Conservation (phyloP, 805 yeast genomes). For the Candida piceae region DNA sequence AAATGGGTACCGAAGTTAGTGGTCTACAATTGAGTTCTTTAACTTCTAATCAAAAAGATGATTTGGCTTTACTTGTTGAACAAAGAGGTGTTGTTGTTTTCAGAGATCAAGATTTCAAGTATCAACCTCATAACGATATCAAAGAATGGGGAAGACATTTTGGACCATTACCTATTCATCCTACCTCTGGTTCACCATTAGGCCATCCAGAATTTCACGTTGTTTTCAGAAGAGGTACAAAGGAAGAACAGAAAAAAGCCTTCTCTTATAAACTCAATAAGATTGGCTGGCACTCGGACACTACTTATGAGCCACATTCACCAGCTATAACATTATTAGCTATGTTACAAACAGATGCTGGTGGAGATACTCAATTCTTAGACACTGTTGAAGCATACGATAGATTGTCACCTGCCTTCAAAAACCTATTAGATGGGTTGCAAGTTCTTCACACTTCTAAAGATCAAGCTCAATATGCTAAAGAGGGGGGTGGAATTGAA, state of each 20-base stretch:
- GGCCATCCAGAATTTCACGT: slow-evolving; percentile 53
- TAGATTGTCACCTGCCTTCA: slow-evolving; percentile 56
- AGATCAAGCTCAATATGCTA: slow-evolving; percentile 57
- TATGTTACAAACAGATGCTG: slow-evolving; percentile 45
- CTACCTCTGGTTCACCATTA: slow-evolving; percentile 62
- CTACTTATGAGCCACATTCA: slow-evolving; percentile 64
- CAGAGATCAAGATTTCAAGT: slow-evolving; percentile 58
- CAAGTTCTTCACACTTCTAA: slow-evolving; percentile 61
- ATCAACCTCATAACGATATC: slow-evolving; percentile 41
- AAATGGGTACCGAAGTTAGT: slow-evolving; percentile 55
- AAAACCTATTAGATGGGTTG: slow-evolving; percentile 51
- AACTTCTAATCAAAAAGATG: slow-evolving; percentile 51
- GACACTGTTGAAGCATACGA: slow-evolving; percentile 61
- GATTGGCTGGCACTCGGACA: slow-evolving; percentile 63
- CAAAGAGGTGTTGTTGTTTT: slow-evolving; percentile 60
- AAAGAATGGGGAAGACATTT: slow-evolving; percentile 52
- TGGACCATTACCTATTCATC: slow-evolving; percentile 66
- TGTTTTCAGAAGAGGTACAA: slow-evolving; percentile 43
- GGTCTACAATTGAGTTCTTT: slow-evolving; percentile 54
- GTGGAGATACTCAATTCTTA: slow-evolving; percentile 69
- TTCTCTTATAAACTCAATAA: slow-evolving; percentile 31
- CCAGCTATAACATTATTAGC: slow-evolving; percentile 63
- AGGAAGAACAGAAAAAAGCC: slow-evolving; percentile 30
- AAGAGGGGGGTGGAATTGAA: slow-evolving; percentile 47
- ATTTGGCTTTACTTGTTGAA: slow-evolving; percentile 51